Evolutionary conservation across 345 rosid species (phyloP), one percentile per base, ranked within the genome.

Genomic region (Hibiscus trionum): DNA sequence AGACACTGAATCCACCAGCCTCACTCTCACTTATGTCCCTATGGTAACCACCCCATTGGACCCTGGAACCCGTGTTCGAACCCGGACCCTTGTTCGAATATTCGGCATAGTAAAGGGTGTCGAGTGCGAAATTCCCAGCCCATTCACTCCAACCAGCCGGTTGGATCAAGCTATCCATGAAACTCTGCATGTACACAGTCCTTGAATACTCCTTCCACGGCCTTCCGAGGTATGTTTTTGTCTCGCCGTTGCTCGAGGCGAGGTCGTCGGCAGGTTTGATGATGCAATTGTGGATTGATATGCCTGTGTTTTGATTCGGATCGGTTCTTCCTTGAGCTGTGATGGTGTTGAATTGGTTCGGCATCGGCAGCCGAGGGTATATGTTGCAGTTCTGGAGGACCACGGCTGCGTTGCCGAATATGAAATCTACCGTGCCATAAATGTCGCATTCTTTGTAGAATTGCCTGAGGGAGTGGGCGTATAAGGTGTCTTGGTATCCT

Each of bases 241-340:
- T 83, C 15, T 80, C 44, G n/a, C 72, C 74, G 27, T 60, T 82
- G 57, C 82, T 78, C 9, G 90, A 76, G 46, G 84, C 87, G 62
- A 91, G 66, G 70, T 93, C 96, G 56, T 71, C 73, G 0, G 98
- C 88, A 0, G 96, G 82, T 69, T 2, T 81, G 14, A 93, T 82
- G 9, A 60, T 75, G 66, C 91, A 91, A 31, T 87, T 87, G 4
- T 88, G 90, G 10, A 91, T 83, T 9, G 97, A 91, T 6, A 78
- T 89, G 44, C 96, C 97, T 0, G 75, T 56, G 19, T 56, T 85
- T 35, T 87, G 89, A 59, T 81, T 85, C 2, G 82, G 82, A 72
- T 85, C 89, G 0, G 71, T 75, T 35, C 89, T 74, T 17, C 89
- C 91, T 72, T 85, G 91, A 0, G 91, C 89, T 0, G 89, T 85